Conservation (phyloP, 352 stramenopile genomes). For the Phytopythium helicoides region DNA sequence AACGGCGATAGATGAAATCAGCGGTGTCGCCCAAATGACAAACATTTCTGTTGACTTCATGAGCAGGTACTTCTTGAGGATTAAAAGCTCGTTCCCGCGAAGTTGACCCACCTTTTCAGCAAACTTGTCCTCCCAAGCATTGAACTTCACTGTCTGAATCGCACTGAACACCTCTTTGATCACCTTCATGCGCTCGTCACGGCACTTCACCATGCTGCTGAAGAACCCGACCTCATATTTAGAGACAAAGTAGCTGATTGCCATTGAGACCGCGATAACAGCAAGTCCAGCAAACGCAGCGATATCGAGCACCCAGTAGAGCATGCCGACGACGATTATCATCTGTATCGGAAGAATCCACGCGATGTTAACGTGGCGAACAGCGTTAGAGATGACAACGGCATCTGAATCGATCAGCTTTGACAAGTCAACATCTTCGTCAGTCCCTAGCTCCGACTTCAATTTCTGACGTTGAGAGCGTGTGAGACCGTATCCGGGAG, state of each 20-base stretch:
- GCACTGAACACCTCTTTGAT: constrained; percentile 88
- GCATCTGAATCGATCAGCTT: too few relatives aligned
- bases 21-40: constrained; percentile 15
- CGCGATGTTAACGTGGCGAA: constrained; percentile 39
- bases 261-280: constrained; percentile 25
- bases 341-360: constrained; percentile 46
- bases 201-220: constrained; percentile 71
- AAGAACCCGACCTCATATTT: constrained; percentile 42
- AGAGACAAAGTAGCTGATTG: constrained; percentile 47
- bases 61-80: constrained; percentile 42
- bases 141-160: constrained; percentile 96
- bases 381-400: constrained; percentile 10
- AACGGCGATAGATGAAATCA: constrained; percentile 18
- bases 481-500: too few relatives aligned
- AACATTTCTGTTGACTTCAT: constrained; percentile 40
- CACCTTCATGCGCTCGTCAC: constrained; percentile 87
- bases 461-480: too few relatives aligned
- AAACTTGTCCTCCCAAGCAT: constrained; percentile 90
- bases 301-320: constrained; percentile 26
- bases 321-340: constrained; percentile 23
- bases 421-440: too few relatives aligned
- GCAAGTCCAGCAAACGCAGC: constrained; percentile 38
- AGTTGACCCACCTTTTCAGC: constrained; percentile 63
- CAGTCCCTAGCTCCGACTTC: constrained; percentile 3
- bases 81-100: constrained; percentile 75